Evolutionary conservation across 192 early-diverging fungal genomes (phyloP).

Genomic region (Coemansia sp.): DNA sequence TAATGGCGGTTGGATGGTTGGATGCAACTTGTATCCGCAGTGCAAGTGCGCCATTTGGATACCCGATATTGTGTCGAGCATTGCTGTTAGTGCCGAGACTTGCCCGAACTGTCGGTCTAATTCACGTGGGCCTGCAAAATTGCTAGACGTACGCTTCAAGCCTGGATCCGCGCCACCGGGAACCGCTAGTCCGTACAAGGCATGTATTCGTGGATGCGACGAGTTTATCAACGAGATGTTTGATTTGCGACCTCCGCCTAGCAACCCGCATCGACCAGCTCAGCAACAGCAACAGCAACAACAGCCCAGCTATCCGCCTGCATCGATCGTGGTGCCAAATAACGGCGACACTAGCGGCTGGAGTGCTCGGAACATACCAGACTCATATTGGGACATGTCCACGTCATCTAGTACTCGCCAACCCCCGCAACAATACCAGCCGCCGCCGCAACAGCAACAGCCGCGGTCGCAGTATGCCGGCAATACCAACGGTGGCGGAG

Average conservation of each 20-base stretch:
- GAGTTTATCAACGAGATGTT: constrained; percentile 48
- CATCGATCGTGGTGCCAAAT: background rate
- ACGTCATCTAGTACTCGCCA: constrained; percentile 1
- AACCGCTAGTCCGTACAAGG: constrained; percentile 18
- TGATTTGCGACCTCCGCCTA: constrained; percentile 6
- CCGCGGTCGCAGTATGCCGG: background rate
- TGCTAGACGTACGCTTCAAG: constrained; percentile 34
- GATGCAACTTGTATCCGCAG: constrained; percentile 52
- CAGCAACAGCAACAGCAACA: constrained; percentile 16
- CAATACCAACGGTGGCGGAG: background rate
- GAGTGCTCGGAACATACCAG: background rate
- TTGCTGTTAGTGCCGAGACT: constrained; percentile 9
- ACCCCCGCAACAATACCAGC: background rate
- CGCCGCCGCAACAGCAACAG: constrained; percentile 9
- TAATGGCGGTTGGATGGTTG: constrained; percentile 37
- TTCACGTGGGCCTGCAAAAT: constrained; percentile 13
- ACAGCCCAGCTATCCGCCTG: background rate
- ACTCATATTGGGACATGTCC: background rate
- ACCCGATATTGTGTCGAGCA: constrained; percentile 20
- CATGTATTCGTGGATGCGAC: constrained; percentile 47
- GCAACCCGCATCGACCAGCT: background rate
- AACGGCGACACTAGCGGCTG: background rate
- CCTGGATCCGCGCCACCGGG: constrained; percentile 38
- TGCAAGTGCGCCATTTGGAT: constrained; percentile 51
- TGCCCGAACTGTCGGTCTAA: constrained; percentile 30